A percentile compares a stretch with the other conserved stretches of the same genome.
Evolutionary conservation across 148 eudicot species (phyloP).

Genomic region (Camellia granthamiana): DNA sequence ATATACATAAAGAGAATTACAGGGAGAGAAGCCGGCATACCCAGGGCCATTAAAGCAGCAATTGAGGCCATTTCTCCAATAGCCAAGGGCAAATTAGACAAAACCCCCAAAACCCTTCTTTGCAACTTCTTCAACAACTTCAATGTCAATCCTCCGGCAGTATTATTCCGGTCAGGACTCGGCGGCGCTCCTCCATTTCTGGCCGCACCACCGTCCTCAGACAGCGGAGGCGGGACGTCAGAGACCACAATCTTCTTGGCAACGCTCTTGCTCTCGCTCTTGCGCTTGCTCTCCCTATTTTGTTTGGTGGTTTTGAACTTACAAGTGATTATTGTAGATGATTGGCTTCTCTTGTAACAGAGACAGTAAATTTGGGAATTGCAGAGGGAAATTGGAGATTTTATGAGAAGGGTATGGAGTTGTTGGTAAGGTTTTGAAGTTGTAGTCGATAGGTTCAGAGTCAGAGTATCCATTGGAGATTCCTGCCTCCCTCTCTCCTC

Average conservation of each 20-base stretch:
- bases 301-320: slow-evolving; percentile 40
- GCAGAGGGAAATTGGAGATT: slow-evolving; percentile 23
- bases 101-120: slow-evolving; percentile 55
- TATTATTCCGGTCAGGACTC: slow-evolving; percentile 9
- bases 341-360: slow-evolving; percentile 14
- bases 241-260: slow-evolving; percentile 46
- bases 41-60: slow-evolving; percentile 88
- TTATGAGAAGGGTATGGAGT: slow-evolving; percentile 26
- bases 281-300: slow-evolving; percentile 27
- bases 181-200: slow-evolving; percentile 16
- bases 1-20: not conserved
- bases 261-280: slow-evolving; percentile 30
- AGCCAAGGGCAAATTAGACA: slow-evolving; percentile 90
- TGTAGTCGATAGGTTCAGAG: slow-evolving; percentile 10
- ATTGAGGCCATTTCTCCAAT: slow-evolving; percentile 78
- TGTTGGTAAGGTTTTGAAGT: slow-evolving; percentile 11
- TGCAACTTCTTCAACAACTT: slow-evolving; percentile 46
- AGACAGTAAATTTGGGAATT: slow-evolving; percentile 17
- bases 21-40: slow-evolving; percentile 29
- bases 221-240: slow-evolving; percentile 51
- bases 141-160: slow-evolving; percentile 17
- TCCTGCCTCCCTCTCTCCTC: not conserved
- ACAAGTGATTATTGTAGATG: slow-evolving; percentile 29
- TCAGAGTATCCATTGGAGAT: slow-evolving; percentile 26
- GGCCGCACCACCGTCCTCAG: slow-evolving; percentile 34